These are phyloP conservation scores for Penicillium sp. DNA, from an alignment of 2,329 filamentous ascomycete species.

Conservation along the genomic window DNA sequence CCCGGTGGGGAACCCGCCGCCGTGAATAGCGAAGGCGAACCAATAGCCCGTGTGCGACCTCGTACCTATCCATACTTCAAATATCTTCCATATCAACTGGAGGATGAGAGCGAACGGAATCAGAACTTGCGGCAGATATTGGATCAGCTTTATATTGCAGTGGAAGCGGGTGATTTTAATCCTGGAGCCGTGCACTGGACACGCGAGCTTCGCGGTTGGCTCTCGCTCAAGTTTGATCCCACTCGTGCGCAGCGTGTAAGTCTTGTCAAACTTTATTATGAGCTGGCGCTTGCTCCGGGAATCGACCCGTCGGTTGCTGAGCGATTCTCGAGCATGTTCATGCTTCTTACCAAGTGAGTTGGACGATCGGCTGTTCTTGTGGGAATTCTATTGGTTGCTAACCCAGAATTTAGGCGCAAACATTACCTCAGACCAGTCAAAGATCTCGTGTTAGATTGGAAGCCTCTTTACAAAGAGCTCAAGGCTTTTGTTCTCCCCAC, in stretches of 20 bases:
- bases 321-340: constrained; percentile 94
- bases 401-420: constrained; percentile 65
- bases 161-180: constrained; percentile 90
- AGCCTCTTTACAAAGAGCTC: constrained; percentile 85
- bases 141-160: constrained; percentile 86
- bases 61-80: constrained; percentile 92
- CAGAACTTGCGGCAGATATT: constrained; percentile 81
- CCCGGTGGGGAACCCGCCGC: constrained; percentile 60
- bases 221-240: constrained; percentile 96
- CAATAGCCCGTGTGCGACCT: constrained; percentile 69
- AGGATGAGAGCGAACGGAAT: constrained; percentile 75
- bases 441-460: constrained; percentile 91
- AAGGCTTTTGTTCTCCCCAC: constrained; percentile 85
- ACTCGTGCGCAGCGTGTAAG: constrained; percentile 77
- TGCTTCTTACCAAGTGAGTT: constrained; percentile 85
- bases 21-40: constrained; percentile 54
- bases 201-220: constrained; percentile 89
- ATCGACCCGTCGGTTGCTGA: constrained; percentile 79
- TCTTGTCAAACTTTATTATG: constrained; percentile 89
- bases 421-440: constrained; percentile 90
- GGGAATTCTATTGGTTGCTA: constrained; percentile 14
- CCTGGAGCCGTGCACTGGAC: constrained; percentile 96
- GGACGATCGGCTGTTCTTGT: not conserved
- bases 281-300: constrained; percentile 85
- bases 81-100: constrained; percentile 84